Base-by-base conservation (phyloP, 495 filamentous ascomycete genomes). In the Talaromyces thailandensis region DNA sequence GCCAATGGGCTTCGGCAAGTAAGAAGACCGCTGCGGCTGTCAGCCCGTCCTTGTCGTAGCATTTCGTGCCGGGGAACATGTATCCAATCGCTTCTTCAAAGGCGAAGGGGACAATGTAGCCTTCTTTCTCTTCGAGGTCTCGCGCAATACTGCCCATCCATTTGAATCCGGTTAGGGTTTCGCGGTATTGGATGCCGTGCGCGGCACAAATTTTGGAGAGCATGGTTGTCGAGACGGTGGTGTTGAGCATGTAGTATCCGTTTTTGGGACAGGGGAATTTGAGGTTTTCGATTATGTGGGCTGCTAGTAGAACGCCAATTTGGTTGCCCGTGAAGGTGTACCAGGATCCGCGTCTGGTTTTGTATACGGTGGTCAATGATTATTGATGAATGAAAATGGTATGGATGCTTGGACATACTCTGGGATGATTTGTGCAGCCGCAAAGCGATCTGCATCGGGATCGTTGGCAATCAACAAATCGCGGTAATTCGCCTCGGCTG, bases 21-120 rank as follows among this genome's bases (percentile, higher is more conserved):
- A 89, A 70, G 70, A 91, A 90, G 8, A 88, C 74, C 4, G 79
- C 73, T n/a, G 86, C 85, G 8, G 88, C 86, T 3, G 83, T 77
- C 60, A 91, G 84, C 29, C 85, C 86, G 69, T 91, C 88, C 65
- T 91, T 91, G 68, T 91, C 88, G 63, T 83, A 78, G 58, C 84
- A 85, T 6, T 89, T 78, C 7, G 72, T 68, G 24, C 62, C 26
- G 1, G 87, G 74, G 62, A 89, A 86, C 88, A 91, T 91, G 69
- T 89, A 91, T 2, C 88, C 88, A 7, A 90, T 79, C 7, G 88
- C 87, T 73, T 91, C 88, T 70, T 91, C 88, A 64, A 84, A 91
- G 3, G 85, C 86, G 68, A 83, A 90, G 3, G 77, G 71, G 0
- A 82, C 78, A 16, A 76, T 70, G 63, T 80, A 81, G n/a, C 83